Evolutionary conservation across 2,329 filamentous ascomycete species (phyloP).

Genomic region (Colletotrichum neosansevieriae): DNA sequence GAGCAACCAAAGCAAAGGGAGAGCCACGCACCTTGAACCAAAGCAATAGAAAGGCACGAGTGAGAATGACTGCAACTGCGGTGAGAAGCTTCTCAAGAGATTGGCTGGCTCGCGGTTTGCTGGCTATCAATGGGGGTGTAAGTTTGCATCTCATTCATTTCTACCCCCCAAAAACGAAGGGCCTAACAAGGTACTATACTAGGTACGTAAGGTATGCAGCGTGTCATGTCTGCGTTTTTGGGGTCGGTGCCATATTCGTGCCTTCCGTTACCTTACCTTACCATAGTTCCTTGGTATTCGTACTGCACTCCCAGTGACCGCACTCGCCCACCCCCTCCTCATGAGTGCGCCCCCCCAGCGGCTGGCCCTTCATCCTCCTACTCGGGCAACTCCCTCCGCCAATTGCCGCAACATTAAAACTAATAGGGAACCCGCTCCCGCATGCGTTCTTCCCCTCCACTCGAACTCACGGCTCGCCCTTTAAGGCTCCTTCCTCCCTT

Average conservation of each 20-base stretch:
- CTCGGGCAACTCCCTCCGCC: constrained; percentile 27
- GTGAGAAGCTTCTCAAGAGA: no score
- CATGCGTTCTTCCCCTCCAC: background rate
- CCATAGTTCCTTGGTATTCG: no score
- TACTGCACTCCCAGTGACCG: no score
- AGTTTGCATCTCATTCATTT: background rate
- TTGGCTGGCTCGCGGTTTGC: background rate
- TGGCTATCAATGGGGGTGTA: background rate
- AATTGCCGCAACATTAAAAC: constrained; percentile 39
- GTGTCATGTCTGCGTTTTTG: constrained; percentile 4
- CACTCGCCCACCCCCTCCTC: constrained; percentile 6
- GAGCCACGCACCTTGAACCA: background rate
- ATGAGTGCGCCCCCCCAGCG: background rate
- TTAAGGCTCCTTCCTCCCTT: constrained; percentile 11
- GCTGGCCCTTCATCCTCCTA: constrained; percentile 10
- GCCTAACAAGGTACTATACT: background rate
- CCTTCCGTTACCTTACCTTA: no score
- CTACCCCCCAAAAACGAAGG: background rate
- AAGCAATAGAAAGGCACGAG: no score
- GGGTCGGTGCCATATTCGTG: background rate
- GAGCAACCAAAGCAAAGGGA: background rate
- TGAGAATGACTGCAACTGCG: background rate
- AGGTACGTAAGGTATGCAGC: constrained; percentile 1
- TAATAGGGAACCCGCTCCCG: constrained; percentile 35
- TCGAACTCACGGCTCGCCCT: constrained; percentile 1